Conservation (phyloP, 1,284 basidiomycete genomes). For the Pseudozyma flocculosa region DNA sequence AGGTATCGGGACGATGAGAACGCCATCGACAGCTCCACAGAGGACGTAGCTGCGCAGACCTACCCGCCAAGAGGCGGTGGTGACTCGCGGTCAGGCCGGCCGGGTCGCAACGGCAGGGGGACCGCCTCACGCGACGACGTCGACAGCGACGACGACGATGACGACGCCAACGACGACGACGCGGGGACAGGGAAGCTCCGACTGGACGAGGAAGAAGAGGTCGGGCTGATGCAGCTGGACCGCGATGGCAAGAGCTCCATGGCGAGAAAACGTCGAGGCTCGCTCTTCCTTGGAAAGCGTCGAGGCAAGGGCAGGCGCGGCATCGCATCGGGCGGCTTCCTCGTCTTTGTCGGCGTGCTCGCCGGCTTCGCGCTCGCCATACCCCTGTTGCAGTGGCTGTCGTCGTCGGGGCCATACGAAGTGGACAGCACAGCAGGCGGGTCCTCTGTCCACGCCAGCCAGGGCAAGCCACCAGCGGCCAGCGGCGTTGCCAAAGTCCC, state of each 20-base stretch:
- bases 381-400: slow-evolving; percentile 34
- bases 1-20: slow-evolving; percentile 11
- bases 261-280: not conserved
- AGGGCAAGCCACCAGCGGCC: not conserved
- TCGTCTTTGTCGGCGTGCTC: slow-evolving; percentile 25
- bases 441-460: not conserved
- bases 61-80: no score
- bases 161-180: not conserved
- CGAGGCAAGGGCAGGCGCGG: not conserved
- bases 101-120: no score
- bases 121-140: no score
- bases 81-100: no score
- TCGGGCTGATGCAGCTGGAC: slow-evolving; percentile 39
- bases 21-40: not conserved
- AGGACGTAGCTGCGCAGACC: not conserved
- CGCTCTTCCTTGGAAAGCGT: not conserved
- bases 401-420: slow-evolving; percentile 7
- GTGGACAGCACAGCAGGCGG: not conserved
- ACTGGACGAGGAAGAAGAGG: slow-evolving; percentile 41
- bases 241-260: slow-evolving; percentile 3
- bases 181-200: slow-evolving; percentile 8
- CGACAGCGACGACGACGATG: not conserved
- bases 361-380: slow-evolving; percentile 23
- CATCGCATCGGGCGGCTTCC: slow-evolving; percentile 8
- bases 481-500: slow-evolving; percentile 10